Conservation (phyloP, 768 basidiomycete species). For the Pholiota conissans region DNA sequence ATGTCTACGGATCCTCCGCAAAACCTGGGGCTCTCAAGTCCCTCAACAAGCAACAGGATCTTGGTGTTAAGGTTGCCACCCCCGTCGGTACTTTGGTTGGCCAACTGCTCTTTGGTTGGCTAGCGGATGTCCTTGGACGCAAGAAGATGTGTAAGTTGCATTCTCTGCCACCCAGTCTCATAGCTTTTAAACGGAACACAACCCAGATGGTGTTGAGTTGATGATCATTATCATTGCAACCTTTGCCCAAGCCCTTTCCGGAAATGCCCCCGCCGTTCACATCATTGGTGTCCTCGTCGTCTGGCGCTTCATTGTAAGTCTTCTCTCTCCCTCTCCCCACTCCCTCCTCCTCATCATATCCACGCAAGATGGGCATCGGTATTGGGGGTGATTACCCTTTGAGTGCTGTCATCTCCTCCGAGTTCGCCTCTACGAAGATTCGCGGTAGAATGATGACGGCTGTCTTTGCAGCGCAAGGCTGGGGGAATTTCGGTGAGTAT, state of each 20-base stretch:
- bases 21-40: constrained; percentile 28
- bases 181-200: not conserved
- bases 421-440: constrained; percentile 76
- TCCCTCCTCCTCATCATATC: not conserved
- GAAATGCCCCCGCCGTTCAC: constrained; percentile 60
- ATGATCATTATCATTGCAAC: constrained; percentile 82
- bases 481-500: constrained; percentile 74
- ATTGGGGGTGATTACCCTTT: constrained; percentile 91
- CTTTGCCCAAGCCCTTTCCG: constrained; percentile 78
- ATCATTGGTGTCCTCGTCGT: constrained; percentile 78
- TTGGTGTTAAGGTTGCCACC: constrained; percentile 77
- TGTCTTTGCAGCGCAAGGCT: constrained; percentile 85
- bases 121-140: constrained; percentile 75
- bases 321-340: not conserved
- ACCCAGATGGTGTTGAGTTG: constrained; percentile 65
- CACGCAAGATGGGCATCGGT: constrained; percentile 66
- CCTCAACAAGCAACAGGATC: constrained; percentile 62
- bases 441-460: constrained; percentile 90
- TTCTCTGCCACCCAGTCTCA: not conserved
- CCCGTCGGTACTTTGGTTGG: constrained; percentile 77
- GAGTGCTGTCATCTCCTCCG: constrained; percentile 83
- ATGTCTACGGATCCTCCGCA: constrained; percentile 66
- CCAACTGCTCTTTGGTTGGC: constrained; percentile 78
- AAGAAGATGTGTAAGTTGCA: constrained; percentile 76
- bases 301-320: constrained; percentile 73